These are phyloP conservation scores for Aspergillus quadricinctus DNA, from an alignment of 2,329 filamentous ascomycete genomes.

Conservation along the genomic window DNA sequence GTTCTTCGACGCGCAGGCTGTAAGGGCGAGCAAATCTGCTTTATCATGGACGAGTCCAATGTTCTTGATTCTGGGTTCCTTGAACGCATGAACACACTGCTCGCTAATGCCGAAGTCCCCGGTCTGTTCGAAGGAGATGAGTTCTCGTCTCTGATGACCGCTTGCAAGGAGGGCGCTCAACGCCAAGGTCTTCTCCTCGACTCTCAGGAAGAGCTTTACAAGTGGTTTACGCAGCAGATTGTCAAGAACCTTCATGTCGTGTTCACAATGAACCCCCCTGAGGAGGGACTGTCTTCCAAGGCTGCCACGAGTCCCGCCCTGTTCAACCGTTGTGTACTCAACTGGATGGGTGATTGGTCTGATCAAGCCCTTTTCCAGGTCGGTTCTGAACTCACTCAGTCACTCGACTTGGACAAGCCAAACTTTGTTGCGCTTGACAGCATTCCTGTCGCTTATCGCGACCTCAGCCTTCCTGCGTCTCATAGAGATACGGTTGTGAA, in stretches of 20 bases:
- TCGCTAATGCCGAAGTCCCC: conserved; percentile 98
- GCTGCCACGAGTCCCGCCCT: conserved; percentile 94
- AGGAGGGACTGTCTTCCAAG: conserved; percentile 90
- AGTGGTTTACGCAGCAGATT: conserved; percentile 99
- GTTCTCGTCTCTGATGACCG: conserved; percentile 96
- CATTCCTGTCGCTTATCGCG: conserved; percentile 87
- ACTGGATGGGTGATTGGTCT: conserved; percentile 99
- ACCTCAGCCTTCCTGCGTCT: conserved; percentile 75
- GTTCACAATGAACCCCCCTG: conserved; percentile 99
- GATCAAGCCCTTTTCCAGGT: conserved; percentile 99
- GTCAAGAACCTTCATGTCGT: conserved; percentile 98
- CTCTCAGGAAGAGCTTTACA: conserved; percentile 98
- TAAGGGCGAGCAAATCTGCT: conserved; percentile 99
- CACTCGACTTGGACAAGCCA: conserved; percentile 87
- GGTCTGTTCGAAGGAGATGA: conserved; percentile 99
- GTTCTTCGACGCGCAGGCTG: conserved; percentile 91
- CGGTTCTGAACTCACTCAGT: conserved; percentile 88
- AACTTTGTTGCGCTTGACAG: conserved; percentile 84
- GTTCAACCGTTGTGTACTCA: conserved; percentile 99
- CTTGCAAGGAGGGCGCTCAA: conserved; percentile 96
- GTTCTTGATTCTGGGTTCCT: conserved; percentile 98
- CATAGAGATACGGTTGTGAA: conserved; percentile 93
- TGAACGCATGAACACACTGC: conserved; percentile 97
- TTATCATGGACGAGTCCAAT: conserved; percentile 99
- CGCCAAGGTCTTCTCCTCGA: conserved; percentile 91